These are phyloP conservation scores for Withania somnifera DNA, from an alignment of 305 asterid species.

Conservation along the genomic window DNA sequence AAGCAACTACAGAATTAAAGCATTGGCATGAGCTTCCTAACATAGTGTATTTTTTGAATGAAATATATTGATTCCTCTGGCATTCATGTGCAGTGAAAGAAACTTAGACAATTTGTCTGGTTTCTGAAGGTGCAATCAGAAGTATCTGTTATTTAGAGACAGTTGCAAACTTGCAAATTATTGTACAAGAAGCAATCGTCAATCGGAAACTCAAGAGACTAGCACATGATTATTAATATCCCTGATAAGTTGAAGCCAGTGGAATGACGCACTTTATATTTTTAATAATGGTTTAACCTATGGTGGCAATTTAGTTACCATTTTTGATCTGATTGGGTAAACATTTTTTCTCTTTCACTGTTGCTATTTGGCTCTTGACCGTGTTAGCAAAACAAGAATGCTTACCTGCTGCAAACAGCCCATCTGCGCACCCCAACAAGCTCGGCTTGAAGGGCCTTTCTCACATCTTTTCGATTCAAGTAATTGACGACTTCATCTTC, in stretches of 20 bases:
- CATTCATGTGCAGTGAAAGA: background rate
- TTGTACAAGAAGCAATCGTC: background rate
- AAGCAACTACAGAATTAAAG: background rate
- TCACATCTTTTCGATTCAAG: conserved; percentile 53
- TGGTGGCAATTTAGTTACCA: background rate
- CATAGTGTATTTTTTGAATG: background rate
- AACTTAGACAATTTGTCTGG: background rate
- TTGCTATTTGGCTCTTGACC: background rate
- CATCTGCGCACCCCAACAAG: conserved; percentile 58
- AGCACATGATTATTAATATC: background rate
- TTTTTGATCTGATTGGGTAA: background rate
- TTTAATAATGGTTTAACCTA: background rate
- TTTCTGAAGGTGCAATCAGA: background rate
- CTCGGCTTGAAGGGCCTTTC: conserved; percentile 58
- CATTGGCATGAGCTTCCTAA: background rate
- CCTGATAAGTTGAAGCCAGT: background rate
- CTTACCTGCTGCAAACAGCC: conserved; percentile 74
- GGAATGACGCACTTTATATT: background rate
- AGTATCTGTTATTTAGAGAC: background rate
- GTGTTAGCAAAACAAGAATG: background rate
- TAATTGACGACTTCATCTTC: conserved; percentile 56
- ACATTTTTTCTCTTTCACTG: background rate
- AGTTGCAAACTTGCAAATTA: background rate
- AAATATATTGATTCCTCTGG: background rate
- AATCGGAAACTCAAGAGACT: background rate